Evolutionary conservation across 2,329 filamentous ascomycete genomes (phyloP).

Genomic region (Neonectria magnoliae): DNA sequence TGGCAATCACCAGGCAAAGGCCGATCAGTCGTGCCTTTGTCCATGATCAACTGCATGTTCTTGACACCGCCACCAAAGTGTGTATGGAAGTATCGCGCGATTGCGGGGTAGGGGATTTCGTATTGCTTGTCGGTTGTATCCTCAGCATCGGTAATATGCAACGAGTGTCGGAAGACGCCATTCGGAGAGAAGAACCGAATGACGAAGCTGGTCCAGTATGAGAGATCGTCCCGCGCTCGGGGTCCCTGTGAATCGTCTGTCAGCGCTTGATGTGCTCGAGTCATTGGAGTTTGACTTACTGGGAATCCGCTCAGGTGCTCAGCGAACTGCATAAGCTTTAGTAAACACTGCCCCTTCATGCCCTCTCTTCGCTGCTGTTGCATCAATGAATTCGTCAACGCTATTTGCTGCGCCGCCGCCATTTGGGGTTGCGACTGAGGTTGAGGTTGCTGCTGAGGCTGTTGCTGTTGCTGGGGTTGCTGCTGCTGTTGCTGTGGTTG

Average conservation of each 20-base stretch:
- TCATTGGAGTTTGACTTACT: slow-evolving; percentile 48
- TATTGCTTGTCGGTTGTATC: slow-evolving; percentile 78
- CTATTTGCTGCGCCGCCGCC: slow-evolving; percentile 42
- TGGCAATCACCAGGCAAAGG: slow-evolving; percentile 71
- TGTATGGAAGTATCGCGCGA: slow-evolving; percentile 89
- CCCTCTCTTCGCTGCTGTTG: slow-evolving; percentile 61
- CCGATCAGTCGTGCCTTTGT: slow-evolving; percentile 68
- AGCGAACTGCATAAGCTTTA: slow-evolving; percentile 71
- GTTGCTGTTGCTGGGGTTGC: slow-evolving; percentile 45
- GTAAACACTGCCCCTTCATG: slow-evolving; percentile 66
- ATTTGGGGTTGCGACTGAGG: slow-evolving; percentile 38
- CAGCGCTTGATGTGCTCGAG: background rate
- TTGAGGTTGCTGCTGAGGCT: slow-evolving; percentile 49
- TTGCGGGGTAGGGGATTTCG: slow-evolving; percentile 82
- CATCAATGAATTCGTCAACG: slow-evolving; percentile 47
- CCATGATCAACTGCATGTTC: slow-evolving; percentile 86
- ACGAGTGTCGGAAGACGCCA: slow-evolving; percentile 79
- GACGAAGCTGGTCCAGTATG: slow-evolving; percentile 84
- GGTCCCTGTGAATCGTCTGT: slow-evolving; percentile 53
- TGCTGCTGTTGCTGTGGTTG: slow-evolving; percentile 41
- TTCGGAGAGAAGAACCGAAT: slow-evolving; percentile 80
- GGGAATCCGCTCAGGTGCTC: slow-evolving; percentile 69
- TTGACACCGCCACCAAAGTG: slow-evolving; percentile 88
- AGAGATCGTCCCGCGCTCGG: slow-evolving; percentile 73
- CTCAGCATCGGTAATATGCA: slow-evolving; percentile 67